Conservation (phyloP, 129 eudicot genomes). For the Flaveria sonorensis region DNA sequence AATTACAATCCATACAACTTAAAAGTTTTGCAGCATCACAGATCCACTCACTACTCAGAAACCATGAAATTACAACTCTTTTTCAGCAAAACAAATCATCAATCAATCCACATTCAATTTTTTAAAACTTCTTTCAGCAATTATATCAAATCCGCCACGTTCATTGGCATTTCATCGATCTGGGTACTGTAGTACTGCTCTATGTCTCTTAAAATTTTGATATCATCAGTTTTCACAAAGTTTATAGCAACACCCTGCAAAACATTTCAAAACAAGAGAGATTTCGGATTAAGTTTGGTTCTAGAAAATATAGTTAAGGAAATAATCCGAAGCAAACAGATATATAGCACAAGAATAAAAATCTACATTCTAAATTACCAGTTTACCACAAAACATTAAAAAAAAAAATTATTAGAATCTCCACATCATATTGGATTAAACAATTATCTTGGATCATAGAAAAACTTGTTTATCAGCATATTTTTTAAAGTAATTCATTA, state of each 20-base stretch:
- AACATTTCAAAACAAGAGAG: not conserved
- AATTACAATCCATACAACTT: conserved; percentile 17
- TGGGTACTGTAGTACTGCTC: conserved; percentile 99
- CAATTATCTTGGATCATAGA: not conserved
- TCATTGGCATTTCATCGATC: conserved; percentile 97
- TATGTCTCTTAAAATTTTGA: conserved; percentile 86
- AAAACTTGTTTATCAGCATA: not conserved
- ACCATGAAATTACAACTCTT: conserved; percentile 4
- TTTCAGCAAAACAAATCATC: conserved; percentile 8
- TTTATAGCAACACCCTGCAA: conserved; percentile 98
- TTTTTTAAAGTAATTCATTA: not conserved
- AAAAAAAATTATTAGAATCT: conserved; percentile 39
- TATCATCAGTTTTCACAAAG: conserved; percentile 89
- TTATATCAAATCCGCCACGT: conserved; percentile 82
- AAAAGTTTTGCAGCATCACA: conserved; percentile 26
- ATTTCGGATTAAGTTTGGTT: not conserved
- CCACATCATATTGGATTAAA: not conserved
- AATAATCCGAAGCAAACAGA: conserved; percentile 29
- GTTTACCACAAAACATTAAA: conserved; percentile 61
- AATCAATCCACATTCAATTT: conserved; percentile 2
- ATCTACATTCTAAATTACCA: conserved; percentile 50
- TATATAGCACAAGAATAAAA: conserved; percentile 84
- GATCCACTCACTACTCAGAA: conserved; percentile 29
- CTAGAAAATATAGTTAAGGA: not conserved
- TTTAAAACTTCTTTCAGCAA: not conserved